These are phyloP conservation scores for Phascolomyces articulosus DNA, from an alignment of 371 early-diverging fungal species.

Conservation along the genomic window DNA sequence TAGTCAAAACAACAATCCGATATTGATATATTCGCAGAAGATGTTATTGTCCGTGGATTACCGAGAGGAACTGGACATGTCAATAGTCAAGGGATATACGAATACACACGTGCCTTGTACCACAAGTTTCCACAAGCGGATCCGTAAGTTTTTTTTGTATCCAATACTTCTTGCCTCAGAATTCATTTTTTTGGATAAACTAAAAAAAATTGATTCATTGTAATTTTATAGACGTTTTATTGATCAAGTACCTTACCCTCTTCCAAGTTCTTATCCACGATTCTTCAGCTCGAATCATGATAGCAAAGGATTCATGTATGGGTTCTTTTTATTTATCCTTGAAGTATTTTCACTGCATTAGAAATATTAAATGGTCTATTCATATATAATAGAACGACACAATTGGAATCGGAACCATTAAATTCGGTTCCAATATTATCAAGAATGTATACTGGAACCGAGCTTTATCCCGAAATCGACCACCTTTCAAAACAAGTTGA, in stretches of 20 bases:
- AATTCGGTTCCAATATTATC: constrained; percentile 41
- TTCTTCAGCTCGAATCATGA: constrained; percentile 23
- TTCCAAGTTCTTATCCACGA: constrained; percentile 42
- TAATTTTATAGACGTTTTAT: constrained; percentile 10
- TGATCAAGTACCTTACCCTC: constrained; percentile 30
- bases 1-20: neutral
- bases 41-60: constrained; percentile 36
- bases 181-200: no score
- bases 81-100: constrained; percentile 7
- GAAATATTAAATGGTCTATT: no score
- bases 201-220: no score
- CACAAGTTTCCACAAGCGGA: constrained; percentile 26
- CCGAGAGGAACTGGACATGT: constrained; percentile 12
- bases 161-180: no score
- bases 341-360: no score
- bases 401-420: neutral
- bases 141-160: constrained; percentile 5
- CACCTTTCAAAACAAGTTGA: constrained; percentile 33
- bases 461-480: constrained; percentile 38
- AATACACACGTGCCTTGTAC: constrained; percentile 19
- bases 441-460: constrained; percentile 42
- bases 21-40: constrained; percentile 32
- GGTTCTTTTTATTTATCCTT: neutral
- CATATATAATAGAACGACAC: neutral
- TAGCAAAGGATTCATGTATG: constrained; percentile 26